Base-by-base conservation (phyloP, 2,329 filamentous ascomycete genomes). In the Penicillium sp. region DNA sequence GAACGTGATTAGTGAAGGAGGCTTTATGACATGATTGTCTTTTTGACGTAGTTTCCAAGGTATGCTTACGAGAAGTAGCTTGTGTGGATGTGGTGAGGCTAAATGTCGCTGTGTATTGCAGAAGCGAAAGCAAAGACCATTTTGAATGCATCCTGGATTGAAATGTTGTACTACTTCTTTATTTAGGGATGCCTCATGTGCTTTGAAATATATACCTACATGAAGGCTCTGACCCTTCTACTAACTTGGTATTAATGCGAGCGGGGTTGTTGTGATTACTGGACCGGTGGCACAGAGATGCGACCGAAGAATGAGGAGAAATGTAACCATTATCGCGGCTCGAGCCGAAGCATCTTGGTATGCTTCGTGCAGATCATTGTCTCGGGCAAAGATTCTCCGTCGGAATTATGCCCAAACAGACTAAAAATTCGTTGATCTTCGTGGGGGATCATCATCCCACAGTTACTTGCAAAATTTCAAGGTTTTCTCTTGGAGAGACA, bases 291-390 rank as follows among this genome's bases (percentile, higher is more conserved):
- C 16, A 26, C 14, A 21, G 33, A 42, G 11, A 13, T 23, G 19
- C 11, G 19, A 13, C 19, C 39, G 11, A 39, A 42, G 33, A 53
- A 49, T 61, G 58, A 55, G 58, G 58, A 56, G 58, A 55, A 58
- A 61, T 58, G 58, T 52, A 58, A 61, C 58, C 50, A 10, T 39
- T 25, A 23, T 19, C 55, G 55, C 55, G 58, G 53, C 21, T 39
- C 14, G 14, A 37, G 42, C 50, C 42, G 58, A 53, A 53, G 10
- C 33, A 35, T 44, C 35, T n/a, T 23, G 35, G 16, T 5, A 51
- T 39, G 31, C 7, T 5, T 25, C n/a, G 5, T 53, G 55, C 50
- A 45, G 55, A 48, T 33, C 35, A 2, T 11, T 44, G 2, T 42
- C 26, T 37, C 16, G 26, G 21, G 21, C n/a, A 31, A 31, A 25